Percentiles rank a stretch among this genome's conserved stretches.
These are phyloP conservation scores for Rhipidocladum racemiflorum DNA, from an alignment of 176 grass and related monocot species.

Conservation along the genomic window DNA sequence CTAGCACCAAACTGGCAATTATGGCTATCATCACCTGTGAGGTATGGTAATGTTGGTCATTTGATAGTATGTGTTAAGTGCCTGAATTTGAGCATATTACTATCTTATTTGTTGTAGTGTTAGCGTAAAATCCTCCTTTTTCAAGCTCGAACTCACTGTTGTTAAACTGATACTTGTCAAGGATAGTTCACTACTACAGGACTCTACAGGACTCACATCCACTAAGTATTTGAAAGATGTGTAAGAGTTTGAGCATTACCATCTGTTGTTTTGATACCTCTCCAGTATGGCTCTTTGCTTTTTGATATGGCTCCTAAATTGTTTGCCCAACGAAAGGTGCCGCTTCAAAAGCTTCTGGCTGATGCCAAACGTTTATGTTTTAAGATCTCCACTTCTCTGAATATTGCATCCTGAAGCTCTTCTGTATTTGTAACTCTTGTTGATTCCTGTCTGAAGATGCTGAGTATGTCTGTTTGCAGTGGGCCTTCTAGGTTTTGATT, in stretches of 20 bases:
- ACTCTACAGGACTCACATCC: neutral
- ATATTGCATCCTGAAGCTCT: neutral
- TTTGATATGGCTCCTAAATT: neutral
- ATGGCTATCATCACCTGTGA: conserved; percentile 92
- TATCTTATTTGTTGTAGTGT: neutral
- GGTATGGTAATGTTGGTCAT: conserved; percentile 37
- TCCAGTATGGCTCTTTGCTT: neutral
- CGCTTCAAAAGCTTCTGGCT: neutral
- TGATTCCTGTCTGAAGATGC: neutral
- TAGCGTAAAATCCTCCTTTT: neutral
- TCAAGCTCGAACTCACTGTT: neutral
- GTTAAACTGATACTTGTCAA: neutral
- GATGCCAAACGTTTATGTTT: neutral
- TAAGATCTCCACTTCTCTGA: neutral
- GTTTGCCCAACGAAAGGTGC: neutral
- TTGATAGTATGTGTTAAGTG: neutral
- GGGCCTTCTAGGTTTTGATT: conserved; percentile 15
- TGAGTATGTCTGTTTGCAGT: neutral
- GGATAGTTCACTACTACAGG: neutral
- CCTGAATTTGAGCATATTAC: neutral
- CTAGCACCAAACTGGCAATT: conserved; percentile 90
- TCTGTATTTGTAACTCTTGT: neutral
- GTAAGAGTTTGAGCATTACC: neutral
- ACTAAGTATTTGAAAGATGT: neutral
- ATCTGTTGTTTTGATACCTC: neutral